Evolutionary conservation across 2,329 filamentous ascomycete species (phyloP), one percentile per base, ranked within the genome.

Genomic region (Teratosphaeria nubilosa): DNA sequence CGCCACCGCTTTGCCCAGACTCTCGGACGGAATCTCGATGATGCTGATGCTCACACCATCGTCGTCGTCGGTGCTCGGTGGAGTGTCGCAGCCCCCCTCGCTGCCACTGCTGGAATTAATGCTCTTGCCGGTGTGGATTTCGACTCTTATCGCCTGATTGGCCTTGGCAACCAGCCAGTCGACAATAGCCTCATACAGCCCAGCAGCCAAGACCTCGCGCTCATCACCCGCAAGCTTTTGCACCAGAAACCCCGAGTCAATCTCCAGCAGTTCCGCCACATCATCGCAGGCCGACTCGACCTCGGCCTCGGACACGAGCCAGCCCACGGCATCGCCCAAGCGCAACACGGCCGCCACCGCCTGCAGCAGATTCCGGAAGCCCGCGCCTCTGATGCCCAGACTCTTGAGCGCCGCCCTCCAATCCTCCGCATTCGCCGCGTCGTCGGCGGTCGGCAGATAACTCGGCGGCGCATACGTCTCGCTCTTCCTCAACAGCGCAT

Each of bases 141-240:
- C 90, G 3, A 79, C 79, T 0, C 84, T 80, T 67, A 99, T 96
- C 11, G 91, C 83, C 34, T 86, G 82, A 66, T 99, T 99, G 58
- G 91, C 92, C 70, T 91, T 94, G 58, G 80, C 77, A 60, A 99
- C 87, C 14, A 99, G 88, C 88, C 91, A 97, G 70, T 97, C 94
- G 0, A 99, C 91, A 27, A 97, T 78, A 13, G 91, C 86, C 74
- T 99, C 94, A 68, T 99, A 99, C 16, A 97, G 79, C 2, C 90
- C 91, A 13, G 85, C 86, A 60, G 97, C 88, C 48, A 96, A 77
- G 1, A 88, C 85, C 67, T 87, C 84, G 10, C 94, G 85, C 59
- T 97, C 94, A 60, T 91, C 84, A 0, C 91, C 95, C 59, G 85
- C 87, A 72, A 90, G 90, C 67, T 92, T 86, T 55, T 82, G 82